Evolutionary conservation across 140 eudicot genomes (phyloP).

Genomic region (Stevia rebaudiana): DNA sequence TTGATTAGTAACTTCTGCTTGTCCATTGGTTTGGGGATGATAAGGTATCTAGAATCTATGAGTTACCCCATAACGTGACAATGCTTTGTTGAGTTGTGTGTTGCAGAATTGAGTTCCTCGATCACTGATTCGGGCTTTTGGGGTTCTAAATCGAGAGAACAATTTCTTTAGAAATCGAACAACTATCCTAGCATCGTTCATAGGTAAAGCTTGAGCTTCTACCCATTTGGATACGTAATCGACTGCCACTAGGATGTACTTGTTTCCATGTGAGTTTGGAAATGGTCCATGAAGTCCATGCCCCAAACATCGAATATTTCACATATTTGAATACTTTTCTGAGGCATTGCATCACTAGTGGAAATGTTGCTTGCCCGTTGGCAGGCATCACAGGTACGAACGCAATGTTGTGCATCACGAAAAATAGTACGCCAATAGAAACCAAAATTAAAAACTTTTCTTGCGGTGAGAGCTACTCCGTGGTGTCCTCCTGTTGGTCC

Average conservation of each 20-base stretch:
- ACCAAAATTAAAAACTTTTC: not conserved
- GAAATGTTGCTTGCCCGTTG: not conserved
- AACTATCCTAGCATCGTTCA: not conserved
- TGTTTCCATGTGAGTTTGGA: too few species aligned
- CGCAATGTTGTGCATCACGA: not conserved
- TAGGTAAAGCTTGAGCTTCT: conserved; percentile 2
- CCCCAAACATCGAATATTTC: too few species aligned
- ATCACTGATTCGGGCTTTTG: conserved; percentile 9
- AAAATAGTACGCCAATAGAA: conserved; percentile 13
- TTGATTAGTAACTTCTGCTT: not conserved
- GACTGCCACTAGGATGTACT: too few species aligned
- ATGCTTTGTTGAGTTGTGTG: not conserved
- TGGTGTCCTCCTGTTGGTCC: not conserved
- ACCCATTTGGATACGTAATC: not conserved
- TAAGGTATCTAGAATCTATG: not conserved
- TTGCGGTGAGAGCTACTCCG: not conserved
- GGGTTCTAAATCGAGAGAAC: conserved; percentile 2
- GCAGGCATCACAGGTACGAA: not conserved
- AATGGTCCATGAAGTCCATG: too few species aligned
- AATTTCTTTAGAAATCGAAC: not conserved
- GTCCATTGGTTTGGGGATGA: conserved; percentile 2
- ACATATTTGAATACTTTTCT: too few species aligned
- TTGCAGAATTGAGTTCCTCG: not conserved
- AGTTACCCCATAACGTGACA: not conserved
- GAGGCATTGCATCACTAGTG: conserved; percentile 3